phyloP scores from a whole-genome alignment of 768 basidiomycete species.

The Albatrellus ellisii region DNA sequence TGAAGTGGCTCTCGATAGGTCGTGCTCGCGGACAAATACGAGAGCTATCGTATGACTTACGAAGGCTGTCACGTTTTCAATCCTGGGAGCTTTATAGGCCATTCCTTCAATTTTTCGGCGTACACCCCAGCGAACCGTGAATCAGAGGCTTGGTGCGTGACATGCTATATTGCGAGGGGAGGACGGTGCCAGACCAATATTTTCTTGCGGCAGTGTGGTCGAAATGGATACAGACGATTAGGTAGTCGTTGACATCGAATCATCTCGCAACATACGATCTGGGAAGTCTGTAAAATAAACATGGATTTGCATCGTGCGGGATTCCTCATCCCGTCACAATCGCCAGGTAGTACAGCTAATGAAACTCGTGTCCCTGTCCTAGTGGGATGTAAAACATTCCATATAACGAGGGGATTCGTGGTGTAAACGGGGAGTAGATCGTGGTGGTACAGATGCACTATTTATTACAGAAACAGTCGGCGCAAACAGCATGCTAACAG shows the following conservation, averaged over 20 bases:
- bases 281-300: too few relatives aligned
- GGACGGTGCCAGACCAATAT: neutral
- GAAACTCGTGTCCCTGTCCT: too few relatives aligned
- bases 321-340: too few relatives aligned
- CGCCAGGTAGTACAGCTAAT: too few relatives aligned
- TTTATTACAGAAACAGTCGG: too few relatives aligned
- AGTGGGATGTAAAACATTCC: too few relatives aligned
- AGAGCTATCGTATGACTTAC: slow-evolving; percentile 91
- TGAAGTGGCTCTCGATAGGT: slow-evolving; percentile 34
- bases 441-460: too few relatives aligned
- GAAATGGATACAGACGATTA: slow-evolving; percentile 9
- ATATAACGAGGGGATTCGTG: too few relatives aligned
- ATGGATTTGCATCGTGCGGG: too few relatives aligned
- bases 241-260: neutral
- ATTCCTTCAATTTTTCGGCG: slow-evolving; percentile 75
- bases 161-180: neutral
- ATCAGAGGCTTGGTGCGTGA: slow-evolving; percentile 69
- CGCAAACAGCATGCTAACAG: too few relatives aligned
- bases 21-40: slow-evolving; percentile 91
- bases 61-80: slow-evolving; percentile 99
- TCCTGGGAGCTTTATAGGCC: slow-evolving; percentile 83
- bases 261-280: too few relatives aligned
- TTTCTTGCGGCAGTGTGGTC: slow-evolving; percentile 2
- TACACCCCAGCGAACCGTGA: slow-evolving; percentile 79
- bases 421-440: too few relatives aligned